phyloP scores from a whole-genome alignment of 768 basidiomycete species.

The Boletus eberwhitei region DNA sequence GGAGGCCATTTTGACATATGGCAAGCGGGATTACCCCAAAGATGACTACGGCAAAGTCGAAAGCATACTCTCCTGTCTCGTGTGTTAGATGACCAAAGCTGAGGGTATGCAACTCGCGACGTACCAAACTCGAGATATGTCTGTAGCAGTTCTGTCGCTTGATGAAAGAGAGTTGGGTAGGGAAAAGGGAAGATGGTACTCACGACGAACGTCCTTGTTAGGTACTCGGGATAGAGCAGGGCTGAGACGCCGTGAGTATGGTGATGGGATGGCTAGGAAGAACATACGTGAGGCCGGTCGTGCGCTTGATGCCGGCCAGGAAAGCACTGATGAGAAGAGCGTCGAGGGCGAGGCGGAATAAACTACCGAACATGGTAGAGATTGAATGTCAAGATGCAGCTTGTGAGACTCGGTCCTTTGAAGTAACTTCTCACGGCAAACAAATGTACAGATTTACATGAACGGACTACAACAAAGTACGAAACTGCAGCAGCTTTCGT shows the following conservation, averaged over 20 bases:
- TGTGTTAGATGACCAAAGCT: background rate
- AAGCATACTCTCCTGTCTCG: constrained; percentile 70
- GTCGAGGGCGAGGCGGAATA: constrained; percentile 71
- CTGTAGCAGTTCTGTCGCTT: constrained; percentile 55
- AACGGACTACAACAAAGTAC: constrained; percentile 16
- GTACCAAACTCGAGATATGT: constrained; percentile 79
- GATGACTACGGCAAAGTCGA: constrained; percentile 83
- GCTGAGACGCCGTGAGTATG: constrained; percentile 34
- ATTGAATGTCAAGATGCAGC: background rate
- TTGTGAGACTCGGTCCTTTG: background rate
- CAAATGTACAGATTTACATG: background rate
- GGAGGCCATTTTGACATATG: background rate
- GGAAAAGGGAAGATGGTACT: constrained; percentile 30
- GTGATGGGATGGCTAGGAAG: background rate
- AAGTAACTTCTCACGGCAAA: constrained; percentile 17
- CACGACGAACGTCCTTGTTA: constrained; percentile 87
- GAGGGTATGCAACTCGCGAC: constrained; percentile 18
- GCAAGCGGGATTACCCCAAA: constrained; percentile 53
- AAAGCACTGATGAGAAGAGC: constrained; percentile 76
- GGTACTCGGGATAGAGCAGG: constrained; percentile 73
- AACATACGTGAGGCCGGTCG: constrained; percentile 82
- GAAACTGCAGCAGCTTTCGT: constrained; percentile 31
- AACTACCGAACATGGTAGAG: constrained; percentile 27
- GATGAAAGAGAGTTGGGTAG: background rate
- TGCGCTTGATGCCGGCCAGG: constrained; percentile 79